Base-by-base conservation (phyloP, 345 rosid species). In the Camelina hispida region DNA sequence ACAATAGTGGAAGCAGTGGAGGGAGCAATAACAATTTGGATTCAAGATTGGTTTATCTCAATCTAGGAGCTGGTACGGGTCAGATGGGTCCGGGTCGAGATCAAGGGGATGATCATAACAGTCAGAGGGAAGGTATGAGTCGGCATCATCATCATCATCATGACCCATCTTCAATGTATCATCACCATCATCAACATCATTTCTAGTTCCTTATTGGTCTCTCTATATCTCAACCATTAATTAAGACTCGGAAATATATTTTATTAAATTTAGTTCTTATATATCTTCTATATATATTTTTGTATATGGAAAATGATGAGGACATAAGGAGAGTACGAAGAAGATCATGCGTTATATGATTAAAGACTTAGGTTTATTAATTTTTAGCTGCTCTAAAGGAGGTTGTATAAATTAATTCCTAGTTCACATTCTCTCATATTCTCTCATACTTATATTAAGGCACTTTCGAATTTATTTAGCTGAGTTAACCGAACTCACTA, bases 11-110 rank as follows among this genome's bases (percentile, higher is more conserved):
- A 66, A 88, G 89, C 57, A 81, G 87, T 17, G 82, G 89, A 62
- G 81, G 85, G 7, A 78, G 89, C 25, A 77, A 83, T 72, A 79
- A 79, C 42, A 79, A 79, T 74, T 75, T 93, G 79, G 94, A 93
- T 80, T 87, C 98, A 55, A 93, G 98, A 75, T 72, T 88, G 86
- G 97, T 88, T 70, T 94, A 94, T 83, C 87, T 91, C 52, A 89
- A 93, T 77, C 97, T 93, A 56, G 96, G 98, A 47, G 98, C 92
- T 3, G 79, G 79, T 46, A 75, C 87, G 55, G 78, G 82, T 68
- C 97, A 85, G 53, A 85, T 91, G 89, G 86, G 88, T 15, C 81
- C 54, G 12, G 61, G 88, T 53, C 79, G 93, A 75, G 86, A 84
- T 78, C 93, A 81, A 17, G 86, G 84, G 61, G 87, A 78, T 10